Evolutionary conservation across 257 asterid species (phyloP).

Genomic region (Salvia miltiorrhiza): DNA sequence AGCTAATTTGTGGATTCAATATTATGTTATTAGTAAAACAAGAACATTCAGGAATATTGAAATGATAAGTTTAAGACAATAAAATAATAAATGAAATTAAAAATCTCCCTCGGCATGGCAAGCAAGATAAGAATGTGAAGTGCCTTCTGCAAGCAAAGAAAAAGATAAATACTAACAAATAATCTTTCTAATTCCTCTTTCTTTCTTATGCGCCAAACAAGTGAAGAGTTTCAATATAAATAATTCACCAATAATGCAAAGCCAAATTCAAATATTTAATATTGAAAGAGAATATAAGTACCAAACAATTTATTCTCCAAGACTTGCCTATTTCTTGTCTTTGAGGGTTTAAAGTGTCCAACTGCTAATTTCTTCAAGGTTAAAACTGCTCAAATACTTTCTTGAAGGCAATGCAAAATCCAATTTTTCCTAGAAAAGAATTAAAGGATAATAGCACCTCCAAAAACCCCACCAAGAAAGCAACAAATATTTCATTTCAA

Average conservation of each 20-base stretch:
- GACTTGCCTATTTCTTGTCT: not conserved
- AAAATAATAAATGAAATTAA: not conserved
- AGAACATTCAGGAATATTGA: not conserved
- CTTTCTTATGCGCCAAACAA: not conserved
- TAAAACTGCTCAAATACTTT: constrained; percentile 19
- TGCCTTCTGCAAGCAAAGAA: constrained; percentile 27
- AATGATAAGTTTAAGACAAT: not conserved
- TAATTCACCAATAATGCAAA: not conserved
- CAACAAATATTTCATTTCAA: constrained; percentile 11
- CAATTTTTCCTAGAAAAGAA: constrained; percentile 8
- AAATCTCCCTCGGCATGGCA: constrained; percentile 11
- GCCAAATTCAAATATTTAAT: not conserved
- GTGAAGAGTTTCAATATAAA: no score
- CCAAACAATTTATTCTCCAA: not conserved
- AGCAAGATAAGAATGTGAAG: constrained; percentile 42
- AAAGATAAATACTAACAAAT: constrained; percentile 9
- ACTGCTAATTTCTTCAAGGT: not conserved
- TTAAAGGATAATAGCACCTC: constrained; percentile 28
- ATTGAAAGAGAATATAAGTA: not conserved
- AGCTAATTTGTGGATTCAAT: no score
- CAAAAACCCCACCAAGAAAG: constrained; percentile 43
- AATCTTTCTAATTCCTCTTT: not conserved
- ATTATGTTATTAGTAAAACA: not conserved
- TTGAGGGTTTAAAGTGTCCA: not conserved
- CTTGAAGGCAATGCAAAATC: constrained; percentile 11